These are phyloP conservation scores for Globisporangium cederbergense DNA, from an alignment of 352 stramenopile species.

Conservation along the genomic window DNA sequence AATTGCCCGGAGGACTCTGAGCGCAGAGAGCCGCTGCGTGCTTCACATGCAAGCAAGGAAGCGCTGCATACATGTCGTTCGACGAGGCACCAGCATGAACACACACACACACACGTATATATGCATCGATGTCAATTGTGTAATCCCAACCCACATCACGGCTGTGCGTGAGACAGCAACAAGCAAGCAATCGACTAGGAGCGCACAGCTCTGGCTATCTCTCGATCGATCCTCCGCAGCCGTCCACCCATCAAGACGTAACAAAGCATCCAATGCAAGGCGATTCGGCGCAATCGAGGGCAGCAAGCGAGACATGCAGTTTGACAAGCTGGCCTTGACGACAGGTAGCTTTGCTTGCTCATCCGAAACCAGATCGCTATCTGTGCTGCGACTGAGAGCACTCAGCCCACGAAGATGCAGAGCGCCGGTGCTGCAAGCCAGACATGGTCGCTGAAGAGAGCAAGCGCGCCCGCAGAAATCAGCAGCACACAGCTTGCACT, in stretches of 20 bases:
- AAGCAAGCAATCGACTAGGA: background rate
- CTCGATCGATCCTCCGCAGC: background rate
- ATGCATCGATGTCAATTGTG: background rate
- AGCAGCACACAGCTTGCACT: background rate
- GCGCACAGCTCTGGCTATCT: background rate
- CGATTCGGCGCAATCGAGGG: background rate
- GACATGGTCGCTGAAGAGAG: background rate
- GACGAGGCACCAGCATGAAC: background rate
- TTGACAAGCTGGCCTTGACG: background rate
- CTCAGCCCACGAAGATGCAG: background rate
- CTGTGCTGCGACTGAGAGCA: background rate
- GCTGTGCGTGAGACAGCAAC: background rate
- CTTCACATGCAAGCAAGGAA: background rate
- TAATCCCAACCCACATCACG: background rate
- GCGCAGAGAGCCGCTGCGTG: no score
- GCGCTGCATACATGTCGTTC: background rate
- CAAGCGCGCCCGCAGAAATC: background rate
- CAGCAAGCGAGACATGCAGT: background rate
- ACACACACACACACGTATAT: background rate
- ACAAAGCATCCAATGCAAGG: background rate
- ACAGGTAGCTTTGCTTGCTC: background rate
- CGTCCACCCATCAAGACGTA: background rate
- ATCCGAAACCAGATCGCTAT: constrained; percentile 1
- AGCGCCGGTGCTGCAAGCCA: background rate
- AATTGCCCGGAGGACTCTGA: background rate